Conservation (phyloP, 306 rosid species). For the Mimosa bimucronata region DNA sequence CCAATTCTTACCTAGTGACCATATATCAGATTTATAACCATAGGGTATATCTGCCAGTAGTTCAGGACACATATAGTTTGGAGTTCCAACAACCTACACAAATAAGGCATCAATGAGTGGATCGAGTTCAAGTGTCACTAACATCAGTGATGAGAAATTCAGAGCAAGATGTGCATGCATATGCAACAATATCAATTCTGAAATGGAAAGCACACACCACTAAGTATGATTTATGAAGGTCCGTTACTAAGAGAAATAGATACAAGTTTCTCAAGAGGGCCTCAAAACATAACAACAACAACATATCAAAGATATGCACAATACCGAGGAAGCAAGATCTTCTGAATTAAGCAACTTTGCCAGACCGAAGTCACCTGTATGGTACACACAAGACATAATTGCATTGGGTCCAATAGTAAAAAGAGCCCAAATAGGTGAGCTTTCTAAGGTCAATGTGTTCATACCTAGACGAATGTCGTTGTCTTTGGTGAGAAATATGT, state of each 20-base stretch:
- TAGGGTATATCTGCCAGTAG: conserved; percentile 92
- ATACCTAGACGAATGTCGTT: conserved; percentile 79
- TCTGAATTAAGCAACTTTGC: conserved; percentile 82
- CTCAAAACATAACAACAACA: background rate
- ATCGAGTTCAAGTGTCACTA: conserved; percentile 29
- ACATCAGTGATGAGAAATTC: conserved; percentile 14
- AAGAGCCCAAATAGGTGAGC: conserved; percentile 38
- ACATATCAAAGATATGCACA: conserved; percentile 28
- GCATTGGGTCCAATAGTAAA: conserved; percentile 27
- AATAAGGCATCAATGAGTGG: conserved; percentile 18
- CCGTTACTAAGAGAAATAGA: background rate
- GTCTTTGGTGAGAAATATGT: conserved; percentile 84
- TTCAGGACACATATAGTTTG: conserved; percentile 94
- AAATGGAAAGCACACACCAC: conserved; percentile 27
- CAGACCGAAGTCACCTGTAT: conserved; percentile 89
- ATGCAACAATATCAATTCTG: background rate
- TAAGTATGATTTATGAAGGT: conserved; percentile 12
- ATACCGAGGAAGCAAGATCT: conserved; percentile 88
- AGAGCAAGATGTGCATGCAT: conserved; percentile 12
- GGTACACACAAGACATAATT: conserved; percentile 40
- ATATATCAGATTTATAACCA: conserved; percentile 91
- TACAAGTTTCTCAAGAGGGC: conserved; percentile 26
- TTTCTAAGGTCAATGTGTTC: conserved; percentile 34
- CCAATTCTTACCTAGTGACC: conserved; percentile 85
- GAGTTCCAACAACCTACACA: conserved; percentile 85